Conservation (phyloP, 768 basidiomycete genomes). For the Lactarius psammicola region DNA sequence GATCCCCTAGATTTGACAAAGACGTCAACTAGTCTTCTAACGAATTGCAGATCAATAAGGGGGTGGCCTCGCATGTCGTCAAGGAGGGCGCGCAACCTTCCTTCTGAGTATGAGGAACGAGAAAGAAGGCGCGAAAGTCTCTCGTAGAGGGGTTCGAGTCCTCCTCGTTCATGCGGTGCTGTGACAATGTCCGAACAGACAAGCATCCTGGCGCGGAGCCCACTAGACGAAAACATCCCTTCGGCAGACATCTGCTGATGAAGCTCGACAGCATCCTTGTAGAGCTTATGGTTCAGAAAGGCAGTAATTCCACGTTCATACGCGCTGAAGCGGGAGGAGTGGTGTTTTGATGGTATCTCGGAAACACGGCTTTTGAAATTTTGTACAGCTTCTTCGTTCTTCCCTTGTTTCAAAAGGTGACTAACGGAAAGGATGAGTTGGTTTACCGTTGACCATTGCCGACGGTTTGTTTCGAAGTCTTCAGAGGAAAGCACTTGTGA, state of each 20-base stretch:
- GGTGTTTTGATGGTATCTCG: not conserved
- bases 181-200: conserved; percentile 37
- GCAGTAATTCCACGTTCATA: conserved; percentile 43
- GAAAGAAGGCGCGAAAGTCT: conserved; percentile 30
- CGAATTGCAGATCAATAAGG: conserved; percentile 16
- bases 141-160: conserved; percentile 27
- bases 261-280: conserved; percentile 41
- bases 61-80: conserved; percentile 29
- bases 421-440: not conserved
- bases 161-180: conserved; percentile 26
- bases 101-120: conserved; percentile 30
- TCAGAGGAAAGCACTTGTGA: no score
- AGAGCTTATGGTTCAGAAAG: conserved; percentile 41
- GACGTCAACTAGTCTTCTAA: conserved; percentile 25
- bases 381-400: not conserved
- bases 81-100: conserved; percentile 38
- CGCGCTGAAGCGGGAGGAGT: conserved; percentile 18
- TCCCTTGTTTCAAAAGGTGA: conserved; percentile 9
- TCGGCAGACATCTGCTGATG: conserved; percentile 44
- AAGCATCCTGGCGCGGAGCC: conserved; percentile 43
- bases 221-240: conserved; percentile 39
- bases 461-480: not conserved
- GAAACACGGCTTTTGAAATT: not conserved
- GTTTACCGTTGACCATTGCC: not conserved
- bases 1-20: conserved; percentile 20